Base-by-base conservation (phyloP, 805 yeast species). In the Torulaspora delbrueckii region DNA sequence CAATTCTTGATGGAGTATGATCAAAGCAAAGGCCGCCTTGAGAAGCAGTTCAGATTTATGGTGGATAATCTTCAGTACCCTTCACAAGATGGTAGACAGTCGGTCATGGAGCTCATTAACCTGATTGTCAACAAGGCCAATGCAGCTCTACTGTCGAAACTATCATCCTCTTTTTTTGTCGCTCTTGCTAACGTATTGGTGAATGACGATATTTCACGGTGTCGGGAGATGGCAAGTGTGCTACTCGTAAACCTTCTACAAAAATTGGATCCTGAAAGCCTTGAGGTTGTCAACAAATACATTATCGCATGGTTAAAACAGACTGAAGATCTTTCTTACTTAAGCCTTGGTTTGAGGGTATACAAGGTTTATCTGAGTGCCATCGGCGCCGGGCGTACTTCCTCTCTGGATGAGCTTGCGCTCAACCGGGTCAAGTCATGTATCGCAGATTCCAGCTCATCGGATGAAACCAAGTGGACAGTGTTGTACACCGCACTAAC, bases 1-100 rank as follows among this genome's bases (percentile, higher is more conserved):
- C 89, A 82, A 56, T 93, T 93, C 56, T 68, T 93, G 59, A 84
- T 88, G 84, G 96, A 89, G 56, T 93, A 86, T 59, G 98, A 96
- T 56, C 97, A 91, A 68, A 89, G 98, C 26, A 76, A 82, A 56
- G 89, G 91, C 3, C 77, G 87, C 52, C 63, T 93, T 39, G 93
- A 86, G 52, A 86, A 83, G 55, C 95, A 87, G 53, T 82, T 91
- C 67, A 80, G 82, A 52, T 81, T 84, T 60, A 72, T 93, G 65
- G 85, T 90, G 7, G 79, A 78, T 45, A 93, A 93, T 62, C 69
- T 93, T 52, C 75, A 81, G 19, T 93, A 93, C 61, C 90, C 95
- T 4, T 81, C 95, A 3, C 85, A 85, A 47, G 74, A 79, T 34
- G 99, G 99, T 42, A 74, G 97, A 42, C 83, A 84, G 53, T 86